These are phyloP conservation scores for Myxozyma kluyveri DNA, from an alignment of 805 yeast species.

Conservation along the genomic window DNA sequence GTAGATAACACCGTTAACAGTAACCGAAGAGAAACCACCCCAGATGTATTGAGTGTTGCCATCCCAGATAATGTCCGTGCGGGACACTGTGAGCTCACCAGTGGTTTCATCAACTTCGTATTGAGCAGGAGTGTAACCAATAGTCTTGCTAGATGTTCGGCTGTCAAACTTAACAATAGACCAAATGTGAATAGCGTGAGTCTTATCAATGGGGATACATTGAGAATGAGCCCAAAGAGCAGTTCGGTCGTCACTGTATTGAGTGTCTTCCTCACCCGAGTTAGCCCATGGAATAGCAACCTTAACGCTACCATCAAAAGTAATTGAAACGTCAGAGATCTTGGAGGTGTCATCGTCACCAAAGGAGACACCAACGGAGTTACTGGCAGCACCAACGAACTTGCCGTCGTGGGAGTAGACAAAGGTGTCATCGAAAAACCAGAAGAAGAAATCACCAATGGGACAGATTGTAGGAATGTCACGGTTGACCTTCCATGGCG, in stretches of 20 bases:
- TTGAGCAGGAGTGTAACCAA: slow-evolving; percentile 16
- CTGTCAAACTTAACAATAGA: slow-evolving; percentile 14
- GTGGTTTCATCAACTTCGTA: slow-evolving; percentile 8
- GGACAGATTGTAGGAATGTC: slow-evolving; percentile 19
- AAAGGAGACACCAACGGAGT: slow-evolving; percentile 16
- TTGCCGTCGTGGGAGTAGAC: slow-evolving; percentile 13
- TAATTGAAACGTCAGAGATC: slow-evolving; percentile 15
- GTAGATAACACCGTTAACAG: slow-evolving; percentile 17
- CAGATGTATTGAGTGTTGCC: slow-evolving; percentile 5
- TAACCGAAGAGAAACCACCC: slow-evolving; percentile 21
- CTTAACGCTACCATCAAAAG: slow-evolving; percentile 10
- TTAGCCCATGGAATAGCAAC: slow-evolving; percentile 24
- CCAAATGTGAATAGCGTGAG: slow-evolving; percentile 20
- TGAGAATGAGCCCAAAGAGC: slow-evolving; percentile 23
- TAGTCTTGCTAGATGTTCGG: neutral
- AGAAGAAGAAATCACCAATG: slow-evolving; percentile 19
- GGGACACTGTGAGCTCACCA: slow-evolving; percentile 7
- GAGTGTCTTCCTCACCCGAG: slow-evolving; percentile 8
- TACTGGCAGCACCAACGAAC: slow-evolving; percentile 23
- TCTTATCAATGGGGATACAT: slow-evolving; percentile 18
- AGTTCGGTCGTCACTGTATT: slow-evolving; percentile 14
- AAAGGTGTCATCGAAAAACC: slow-evolving; percentile 27
- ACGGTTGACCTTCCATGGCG: slow-evolving; percentile 18
- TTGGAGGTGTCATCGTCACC: slow-evolving; percentile 1
- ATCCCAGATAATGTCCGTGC: slow-evolving; percentile 2